Percentiles rank a stretch among this genome's conserved stretches.
phyloP scores from a whole-genome alignment of 495 filamentous ascomycete species.

The Trichoderma erinaceum region DNA sequence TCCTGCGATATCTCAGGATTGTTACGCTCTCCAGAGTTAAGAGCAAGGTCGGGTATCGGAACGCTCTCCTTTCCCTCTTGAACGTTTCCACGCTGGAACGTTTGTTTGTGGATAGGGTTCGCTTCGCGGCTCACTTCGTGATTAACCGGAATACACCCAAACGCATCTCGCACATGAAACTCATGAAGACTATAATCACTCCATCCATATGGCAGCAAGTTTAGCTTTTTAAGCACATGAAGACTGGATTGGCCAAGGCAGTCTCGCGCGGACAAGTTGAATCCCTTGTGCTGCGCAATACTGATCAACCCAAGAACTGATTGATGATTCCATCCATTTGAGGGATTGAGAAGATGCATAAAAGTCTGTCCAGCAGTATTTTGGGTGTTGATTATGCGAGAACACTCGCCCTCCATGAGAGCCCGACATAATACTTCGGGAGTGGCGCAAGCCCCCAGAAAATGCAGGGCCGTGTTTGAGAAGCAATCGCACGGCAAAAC shows the following conservation, averaged over 20 bases:
- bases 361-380: constrained; percentile 45
- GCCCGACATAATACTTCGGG: constrained; percentile 26
- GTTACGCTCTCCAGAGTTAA: background rate
- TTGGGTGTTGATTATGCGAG: constrained; percentile 17
- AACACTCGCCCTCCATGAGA: constrained; percentile 22
- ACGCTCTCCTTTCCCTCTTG: constrained; percentile 24
- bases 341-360: constrained; percentile 43
- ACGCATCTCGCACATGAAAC: constrained; percentile 30
- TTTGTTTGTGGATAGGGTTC: too few species aligned
- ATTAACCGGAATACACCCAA: constrained; percentile 25
- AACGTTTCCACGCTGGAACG: constrained; percentile 16
- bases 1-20: constrained; percentile 23
- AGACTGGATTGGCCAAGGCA: constrained; percentile 42
- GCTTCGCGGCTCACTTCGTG: background rate
- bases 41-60: background rate
- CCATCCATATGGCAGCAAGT: background rate
- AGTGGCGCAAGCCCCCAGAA: constrained; percentile 31
- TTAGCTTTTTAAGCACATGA: constrained; percentile 29
- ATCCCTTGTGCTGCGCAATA: constrained; percentile 21
- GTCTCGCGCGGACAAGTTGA: constrained; percentile 35
- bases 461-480: constrained; percentile 41
- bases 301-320: constrained; percentile 2
- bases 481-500: constrained; percentile 28
- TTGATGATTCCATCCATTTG: constrained; percentile 17
- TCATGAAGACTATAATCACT: constrained; percentile 15